Percentiles rank a stretch among this genome's conserved stretches.
These are phyloP conservation scores for Apiospora rasikravindrae DNA, from an alignment of 2,329 filamentous ascomycete genomes.

Conservation along the genomic window DNA sequence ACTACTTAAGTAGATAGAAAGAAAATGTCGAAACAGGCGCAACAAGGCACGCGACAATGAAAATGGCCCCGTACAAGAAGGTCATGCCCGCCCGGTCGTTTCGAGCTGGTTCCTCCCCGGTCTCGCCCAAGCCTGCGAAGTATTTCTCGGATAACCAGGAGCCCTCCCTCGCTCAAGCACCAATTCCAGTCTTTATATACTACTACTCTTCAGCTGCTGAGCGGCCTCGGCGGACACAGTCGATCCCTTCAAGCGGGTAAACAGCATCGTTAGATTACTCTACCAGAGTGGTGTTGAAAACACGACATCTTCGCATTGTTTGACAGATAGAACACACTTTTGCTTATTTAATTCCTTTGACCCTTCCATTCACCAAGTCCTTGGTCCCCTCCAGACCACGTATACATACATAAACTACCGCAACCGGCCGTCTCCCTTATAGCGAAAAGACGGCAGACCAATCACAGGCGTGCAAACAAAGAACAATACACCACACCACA, in stretches of 20 bases:
- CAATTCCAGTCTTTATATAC: neutral
- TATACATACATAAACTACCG: neutral
- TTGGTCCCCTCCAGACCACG: neutral
- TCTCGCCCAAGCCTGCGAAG: constrained; percentile 14
- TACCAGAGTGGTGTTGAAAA: neutral
- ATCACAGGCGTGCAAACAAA: constrained; percentile 9
- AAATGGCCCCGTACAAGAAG: neutral
- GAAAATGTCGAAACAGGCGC: neutral
- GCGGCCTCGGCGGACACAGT: constrained; percentile 9
- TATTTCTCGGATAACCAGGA: neutral
- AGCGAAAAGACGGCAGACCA: neutral
- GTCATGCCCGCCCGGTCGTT: neutral
- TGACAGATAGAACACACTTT: neutral
- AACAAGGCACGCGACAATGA: neutral
- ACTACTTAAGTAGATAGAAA: neutral
- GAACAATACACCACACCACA: constrained; percentile 5
- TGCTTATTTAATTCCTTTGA: neutral
- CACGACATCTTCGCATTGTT: neutral
- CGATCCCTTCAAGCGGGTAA: constrained; percentile 4
- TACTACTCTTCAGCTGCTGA: constrained; percentile 11
- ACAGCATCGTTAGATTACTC: neutral
- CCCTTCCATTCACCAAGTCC: neutral
- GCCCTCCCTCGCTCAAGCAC: neutral
- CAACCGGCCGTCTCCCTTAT: neutral
- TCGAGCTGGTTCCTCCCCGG: constrained; percentile 6